Base-by-base conservation (phyloP, 495 filamentous ascomycete species). In the Aspergillus asperescens region DNA sequence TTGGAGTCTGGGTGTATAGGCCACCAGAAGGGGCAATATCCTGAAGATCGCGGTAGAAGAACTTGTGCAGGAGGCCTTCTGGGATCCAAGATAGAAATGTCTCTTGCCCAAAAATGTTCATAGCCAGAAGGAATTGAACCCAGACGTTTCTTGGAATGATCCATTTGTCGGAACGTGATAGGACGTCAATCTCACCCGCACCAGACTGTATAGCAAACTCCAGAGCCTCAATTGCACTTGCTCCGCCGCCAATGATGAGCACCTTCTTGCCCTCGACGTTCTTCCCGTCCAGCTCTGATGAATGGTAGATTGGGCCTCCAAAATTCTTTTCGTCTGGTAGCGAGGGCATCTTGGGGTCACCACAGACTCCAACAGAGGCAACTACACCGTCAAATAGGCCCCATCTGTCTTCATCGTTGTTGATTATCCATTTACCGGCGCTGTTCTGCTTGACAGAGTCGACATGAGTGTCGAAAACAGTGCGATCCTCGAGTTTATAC, bases 11-110 rank as follows among this genome's bases (percentile, higher is more conserved):
- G 0, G 84, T 90, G 65, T 87, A 95, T 15, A 95, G 67, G 4
- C 88, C 87, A 5, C 77, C 70, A 0, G 77, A 72, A 0, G 89
- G 89, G 0, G 85, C 78, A n/a, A 92, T 71, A 53, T 89, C 85
- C 54, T 83, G 70, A n/a, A 92, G 76, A 52, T 92, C 88, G 12
- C 89, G 84, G 67, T 93, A 93, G 71, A 95, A 93, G 71, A 91
- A 81, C 55, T 83, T 82, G 52, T 80, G 81, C 8, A 92, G 78
- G 3, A 92, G 66, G 32, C 76, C 70, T 62, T 93, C 89, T 0
- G 89, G 88, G 48, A 95, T 87, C 77, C 79, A 89, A 22, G 85
- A 86, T 41, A 90, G 63, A 1, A 75, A 62, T 0, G 85, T 89
- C 69, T 93, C 86, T 56, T 84, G 77, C 5, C 89, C 88, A 55